phyloP scores from a whole-genome alignment of 148 eudicot species.

The Camellia sinensis region DNA sequence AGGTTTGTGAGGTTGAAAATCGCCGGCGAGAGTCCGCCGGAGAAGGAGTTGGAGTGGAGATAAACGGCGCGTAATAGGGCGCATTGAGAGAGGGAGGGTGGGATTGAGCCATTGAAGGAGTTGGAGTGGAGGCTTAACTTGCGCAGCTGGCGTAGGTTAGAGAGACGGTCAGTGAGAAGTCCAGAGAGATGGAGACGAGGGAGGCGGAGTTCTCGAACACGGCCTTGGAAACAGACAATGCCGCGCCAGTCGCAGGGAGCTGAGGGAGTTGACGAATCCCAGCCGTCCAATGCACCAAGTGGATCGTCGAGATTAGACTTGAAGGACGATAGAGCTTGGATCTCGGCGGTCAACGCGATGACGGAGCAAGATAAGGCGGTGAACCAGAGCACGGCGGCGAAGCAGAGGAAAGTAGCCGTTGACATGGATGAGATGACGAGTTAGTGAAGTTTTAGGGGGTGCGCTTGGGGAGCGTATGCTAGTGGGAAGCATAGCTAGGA shows the following conservation, averaged over 20 bases:
- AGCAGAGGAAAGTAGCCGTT: slow-evolving; percentile 34
- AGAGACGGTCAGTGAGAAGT: slow-evolving; percentile 24
- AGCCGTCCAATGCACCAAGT: slow-evolving; percentile 43
- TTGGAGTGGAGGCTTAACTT: slow-evolving; percentile 56
- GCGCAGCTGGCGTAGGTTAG: slow-evolving; percentile 43
- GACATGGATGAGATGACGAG: slow-evolving; percentile 11
- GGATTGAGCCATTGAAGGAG: slow-evolving; percentile 31
- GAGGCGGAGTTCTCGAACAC: slow-evolving; percentile 41
- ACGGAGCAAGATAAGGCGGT: slow-evolving; percentile 14
- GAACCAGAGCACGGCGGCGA: neutral
- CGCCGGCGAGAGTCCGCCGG: slow-evolving; percentile 44
- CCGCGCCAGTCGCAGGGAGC: slow-evolving; percentile 88
- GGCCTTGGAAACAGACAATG: slow-evolving; percentile 30
- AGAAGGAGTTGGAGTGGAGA: slow-evolving; percentile 47
- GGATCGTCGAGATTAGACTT: slow-evolving; percentile 45
- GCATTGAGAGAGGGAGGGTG: slow-evolving; percentile 28
- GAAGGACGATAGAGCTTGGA: slow-evolving; percentile 36
- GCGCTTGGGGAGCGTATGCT: slow-evolving; percentile 3
- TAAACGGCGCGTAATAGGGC: slow-evolving; percentile 46
- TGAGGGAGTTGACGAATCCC: slow-evolving; percentile 44
- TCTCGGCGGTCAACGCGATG: slow-evolving; percentile 23
- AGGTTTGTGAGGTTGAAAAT: slow-evolving; percentile 32
- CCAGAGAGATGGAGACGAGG: slow-evolving; percentile 54
- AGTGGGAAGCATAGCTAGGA: neutral
- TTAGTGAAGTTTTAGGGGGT: neutral